A percentile compares a stretch with the other conserved stretches of the same genome.
phyloP scores from a whole-genome alignment of 208 protist species.

The Strigomonas culicis region DNA sequence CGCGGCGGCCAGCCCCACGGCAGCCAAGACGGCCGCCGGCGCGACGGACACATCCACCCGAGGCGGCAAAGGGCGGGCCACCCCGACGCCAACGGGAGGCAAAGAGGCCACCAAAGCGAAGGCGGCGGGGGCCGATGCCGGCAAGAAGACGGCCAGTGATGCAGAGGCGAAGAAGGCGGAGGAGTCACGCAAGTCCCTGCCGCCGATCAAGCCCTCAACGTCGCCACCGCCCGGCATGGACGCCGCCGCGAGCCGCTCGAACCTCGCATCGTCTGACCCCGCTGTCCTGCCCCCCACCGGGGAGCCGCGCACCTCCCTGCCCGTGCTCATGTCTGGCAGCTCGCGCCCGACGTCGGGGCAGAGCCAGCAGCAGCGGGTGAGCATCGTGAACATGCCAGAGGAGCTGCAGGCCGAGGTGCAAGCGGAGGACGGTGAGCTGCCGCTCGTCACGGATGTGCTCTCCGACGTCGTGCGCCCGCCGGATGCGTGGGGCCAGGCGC shows the following conservation, averaged over 20 bases:
- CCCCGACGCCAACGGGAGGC: not conserved
- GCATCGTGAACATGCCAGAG: not conserved
- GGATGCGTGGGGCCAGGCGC: slow-evolving; percentile 8
- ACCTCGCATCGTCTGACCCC: no score
- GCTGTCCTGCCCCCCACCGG: no score
- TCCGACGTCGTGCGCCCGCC: not conserved
- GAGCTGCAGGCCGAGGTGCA: not conserved
- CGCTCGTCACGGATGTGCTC: not conserved
- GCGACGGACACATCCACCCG: not conserved
- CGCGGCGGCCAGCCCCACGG: no score
- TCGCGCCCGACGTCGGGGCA: no score
- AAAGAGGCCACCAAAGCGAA: no score
- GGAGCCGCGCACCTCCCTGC: no score
- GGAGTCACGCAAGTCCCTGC: no score
- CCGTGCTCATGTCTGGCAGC: no score
- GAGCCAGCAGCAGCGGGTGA: not conserved
- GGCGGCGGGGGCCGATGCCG: not conserved
- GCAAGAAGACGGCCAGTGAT: not conserved
- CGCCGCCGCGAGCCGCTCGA: no score
- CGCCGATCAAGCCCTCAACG: no score
- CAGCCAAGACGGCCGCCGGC: not conserved
- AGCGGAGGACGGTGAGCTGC: not conserved
- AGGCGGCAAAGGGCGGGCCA: not conserved
- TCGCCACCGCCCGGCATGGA: no score
- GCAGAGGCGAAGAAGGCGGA: no score